phyloP scores from a whole-genome alignment of 208 protist genomes.

The Acanthamoeba castellanii region DNA sequence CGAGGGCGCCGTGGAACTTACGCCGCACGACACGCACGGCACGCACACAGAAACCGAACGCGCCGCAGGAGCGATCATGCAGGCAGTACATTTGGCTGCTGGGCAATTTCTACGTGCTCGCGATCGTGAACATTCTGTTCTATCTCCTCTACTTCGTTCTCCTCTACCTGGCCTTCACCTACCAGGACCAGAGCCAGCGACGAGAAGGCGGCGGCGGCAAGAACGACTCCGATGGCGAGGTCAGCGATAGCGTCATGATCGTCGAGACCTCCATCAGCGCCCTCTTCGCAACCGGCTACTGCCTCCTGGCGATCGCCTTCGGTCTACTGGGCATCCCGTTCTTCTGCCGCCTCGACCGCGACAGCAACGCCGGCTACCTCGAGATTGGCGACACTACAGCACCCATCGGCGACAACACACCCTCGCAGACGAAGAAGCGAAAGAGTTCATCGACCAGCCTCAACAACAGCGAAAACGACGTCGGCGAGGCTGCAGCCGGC shows the following conservation, averaged over 20 bases:
- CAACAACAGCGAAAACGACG: neutral
- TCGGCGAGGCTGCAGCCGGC: neutral
- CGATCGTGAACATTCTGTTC: neutral
- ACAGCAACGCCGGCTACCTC: neutral
- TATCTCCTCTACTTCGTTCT: slow-evolving; percentile 29
- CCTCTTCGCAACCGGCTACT: neutral
- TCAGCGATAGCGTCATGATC: neutral
- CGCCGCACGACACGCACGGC: no score
- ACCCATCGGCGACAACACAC: no score
- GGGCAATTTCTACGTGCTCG: slow-evolving; percentile 5
- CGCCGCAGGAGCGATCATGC: neutral
- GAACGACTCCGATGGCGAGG: neutral
- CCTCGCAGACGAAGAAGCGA: neutral
- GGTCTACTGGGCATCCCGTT: neutral
- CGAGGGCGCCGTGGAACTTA: no score
- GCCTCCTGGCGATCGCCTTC: neutral
- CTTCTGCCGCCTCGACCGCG: neutral
- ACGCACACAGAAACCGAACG: neutral
- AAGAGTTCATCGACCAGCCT: slow-evolving; percentile 5
- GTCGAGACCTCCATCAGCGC: slow-evolving; percentile 16
- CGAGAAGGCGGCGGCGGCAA: neutral
- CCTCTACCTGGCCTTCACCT: slow-evolving; percentile 36
- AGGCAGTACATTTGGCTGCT: neutral
- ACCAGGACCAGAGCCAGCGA: neutral
- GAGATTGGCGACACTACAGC: neutral